These are phyloP conservation scores for Candida tammaniensis DNA, from an alignment of 805 yeast genomes.

Conservation along the genomic window DNA sequence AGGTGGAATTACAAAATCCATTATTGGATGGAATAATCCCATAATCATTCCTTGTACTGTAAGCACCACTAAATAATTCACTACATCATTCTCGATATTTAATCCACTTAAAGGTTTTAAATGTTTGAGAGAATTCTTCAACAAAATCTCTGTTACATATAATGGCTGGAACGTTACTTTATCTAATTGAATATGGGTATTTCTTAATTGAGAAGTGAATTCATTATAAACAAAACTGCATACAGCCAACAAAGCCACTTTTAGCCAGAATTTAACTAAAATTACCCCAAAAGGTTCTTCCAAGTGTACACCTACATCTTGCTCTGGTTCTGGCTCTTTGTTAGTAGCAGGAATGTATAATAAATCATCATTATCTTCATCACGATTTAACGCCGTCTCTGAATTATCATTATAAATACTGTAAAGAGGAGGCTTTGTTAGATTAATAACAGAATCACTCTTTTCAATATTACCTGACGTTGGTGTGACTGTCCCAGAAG, in stretches of 20 bases:
- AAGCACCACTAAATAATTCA: constrained; percentile 15
- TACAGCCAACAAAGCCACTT: constrained; percentile 28
- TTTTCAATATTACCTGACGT: constrained; percentile 23
- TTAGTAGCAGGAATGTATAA: constrained; percentile 10
- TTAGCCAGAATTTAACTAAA: constrained; percentile 11
- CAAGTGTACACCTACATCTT: background rate
- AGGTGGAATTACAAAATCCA: constrained; percentile 33
- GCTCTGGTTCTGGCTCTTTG: background rate
- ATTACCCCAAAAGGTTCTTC: constrained; percentile 6
- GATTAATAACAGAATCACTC: constrained; percentile 42
- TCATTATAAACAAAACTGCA: constrained; percentile 55
- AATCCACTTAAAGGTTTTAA: constrained; percentile 15
- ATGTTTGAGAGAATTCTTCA: constrained; percentile 23
- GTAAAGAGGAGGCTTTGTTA: constrained; percentile 51
- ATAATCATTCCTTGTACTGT: constrained; percentile 55
- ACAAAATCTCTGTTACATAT: constrained; percentile 29
- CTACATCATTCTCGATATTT: background rate
- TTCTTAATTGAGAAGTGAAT: constrained; percentile 51
- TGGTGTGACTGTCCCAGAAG: constrained; percentile 19
- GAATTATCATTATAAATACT: constrained; percentile 50
- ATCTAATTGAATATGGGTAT: constrained; percentile 41
- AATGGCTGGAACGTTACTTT: constrained; percentile 41
- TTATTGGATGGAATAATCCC: constrained; percentile 51
- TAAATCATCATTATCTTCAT: constrained; percentile 16
- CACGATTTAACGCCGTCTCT: constrained; percentile 31